phyloP scores from a whole-genome alignment of 1,284 basidiomycete genomes.

The Apiotrichum mycotoxinovorans region DNA sequence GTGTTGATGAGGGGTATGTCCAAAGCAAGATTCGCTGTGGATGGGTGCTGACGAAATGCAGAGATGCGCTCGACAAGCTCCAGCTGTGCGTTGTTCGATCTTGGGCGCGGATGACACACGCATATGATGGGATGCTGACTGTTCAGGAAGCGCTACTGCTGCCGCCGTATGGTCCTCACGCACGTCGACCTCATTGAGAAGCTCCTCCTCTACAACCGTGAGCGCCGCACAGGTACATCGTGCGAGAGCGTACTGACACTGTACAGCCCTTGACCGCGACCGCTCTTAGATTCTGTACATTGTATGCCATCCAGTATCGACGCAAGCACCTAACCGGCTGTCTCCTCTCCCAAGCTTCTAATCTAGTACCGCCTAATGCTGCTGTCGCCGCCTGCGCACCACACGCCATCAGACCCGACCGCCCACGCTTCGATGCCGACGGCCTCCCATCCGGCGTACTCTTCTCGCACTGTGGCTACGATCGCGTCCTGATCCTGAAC shows the following conservation, averaged over 20 bases:
- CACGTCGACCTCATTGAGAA: slow-evolving; percentile 93
- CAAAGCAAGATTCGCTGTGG: not conserved
- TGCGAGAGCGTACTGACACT: not conserved
- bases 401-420: slow-evolving; percentile 30
- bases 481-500: slow-evolving; percentile 1
- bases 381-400: slow-evolving; percentile 43
- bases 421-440: slow-evolving; percentile 39
- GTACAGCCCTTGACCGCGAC: slow-evolving; percentile 20
- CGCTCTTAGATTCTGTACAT: slow-evolving; percentile 17
- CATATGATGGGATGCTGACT: not conserved
- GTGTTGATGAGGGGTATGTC: slow-evolving; percentile 78
- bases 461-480: slow-evolving; percentile 30
- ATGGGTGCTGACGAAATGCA: slow-evolving; percentile 36
- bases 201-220: slow-evolving; percentile 91
- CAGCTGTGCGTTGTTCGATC: slow-evolving; percentile 58
- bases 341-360: too few species aligned
- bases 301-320: slow-evolving; percentile 14
- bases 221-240: slow-evolving; percentile 47
- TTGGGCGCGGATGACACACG: not conserved
- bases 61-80: slow-evolving; percentile 87
- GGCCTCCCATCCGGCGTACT: slow-evolving; percentile 48
- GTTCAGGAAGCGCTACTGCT: slow-evolving; percentile 79
- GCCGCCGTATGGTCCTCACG: slow-evolving; percentile 93
- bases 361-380: slow-evolving; percentile 36
- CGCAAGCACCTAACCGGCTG: not conserved